phyloP scores from a whole-genome alignment of 2,329 filamentous ascomycete species.

The Claviceps capensis region DNA sequence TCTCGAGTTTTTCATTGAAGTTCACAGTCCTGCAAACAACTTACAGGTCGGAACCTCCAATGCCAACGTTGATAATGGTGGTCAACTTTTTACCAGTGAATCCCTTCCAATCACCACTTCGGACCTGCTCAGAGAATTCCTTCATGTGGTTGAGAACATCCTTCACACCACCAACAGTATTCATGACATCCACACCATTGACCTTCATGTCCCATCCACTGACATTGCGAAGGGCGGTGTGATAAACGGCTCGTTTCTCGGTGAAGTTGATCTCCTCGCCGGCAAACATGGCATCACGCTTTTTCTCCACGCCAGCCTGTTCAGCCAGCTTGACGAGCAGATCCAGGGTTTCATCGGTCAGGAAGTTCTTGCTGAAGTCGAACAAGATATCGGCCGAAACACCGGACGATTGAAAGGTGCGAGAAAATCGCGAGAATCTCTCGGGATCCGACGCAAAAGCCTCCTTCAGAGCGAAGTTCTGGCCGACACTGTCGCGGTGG shows the following conservation, averaged over 20 bases:
- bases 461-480: slow-evolving; percentile 84
- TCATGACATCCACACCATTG: slow-evolving; percentile 85
- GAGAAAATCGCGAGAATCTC: slow-evolving; percentile 83
- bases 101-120: slow-evolving; percentile 92
- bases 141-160: slow-evolving; percentile 93
- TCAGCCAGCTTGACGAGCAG: slow-evolving; percentile 81
- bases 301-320: slow-evolving; percentile 81
- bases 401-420: slow-evolving; percentile 67
- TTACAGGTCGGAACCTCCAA: slow-evolving; percentile 95
- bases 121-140: slow-evolving; percentile 89
- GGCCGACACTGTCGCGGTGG: slow-evolving; percentile 76
- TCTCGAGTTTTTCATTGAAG: neutral
- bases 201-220: slow-evolving; percentile 72
- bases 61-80: slow-evolving; percentile 93
- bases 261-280: slow-evolving; percentile 99
- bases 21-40: slow-evolving; percentile 21
- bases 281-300: slow-evolving; percentile 93
- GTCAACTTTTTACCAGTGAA: slow-evolving; percentile 95
- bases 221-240: slow-evolving; percentile 85
- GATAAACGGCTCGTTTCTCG: slow-evolving; percentile 89
- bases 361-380: slow-evolving; percentile 98
- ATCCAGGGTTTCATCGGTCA: slow-evolving; percentile 81
- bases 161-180: slow-evolving; percentile 76
- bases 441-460: slow-evolving; percentile 79
- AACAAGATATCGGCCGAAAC: slow-evolving; percentile 86